Percentiles rank a stretch among this genome's conserved stretches.
These are phyloP conservation scores for Xylariomycetidae sp. DNA, from an alignment of 2,329 filamentous ascomycete genomes.

Conservation along the genomic window DNA sequence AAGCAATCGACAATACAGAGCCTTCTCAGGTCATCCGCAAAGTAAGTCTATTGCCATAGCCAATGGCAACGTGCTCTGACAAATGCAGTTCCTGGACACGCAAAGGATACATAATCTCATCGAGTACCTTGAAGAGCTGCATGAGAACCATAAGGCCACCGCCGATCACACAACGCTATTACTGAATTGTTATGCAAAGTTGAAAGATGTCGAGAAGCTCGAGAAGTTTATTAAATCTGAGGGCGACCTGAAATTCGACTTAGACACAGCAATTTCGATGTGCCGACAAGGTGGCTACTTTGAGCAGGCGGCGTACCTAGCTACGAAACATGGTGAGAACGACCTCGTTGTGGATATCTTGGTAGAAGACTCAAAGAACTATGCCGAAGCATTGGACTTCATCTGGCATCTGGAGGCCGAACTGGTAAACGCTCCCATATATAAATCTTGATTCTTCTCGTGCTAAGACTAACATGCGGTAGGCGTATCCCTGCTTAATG, in stretches of 20 bases:
- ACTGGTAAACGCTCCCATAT: slow-evolving; percentile 32
- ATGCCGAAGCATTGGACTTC: slow-evolving; percentile 82
- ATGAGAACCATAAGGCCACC: slow-evolving; percentile 89
- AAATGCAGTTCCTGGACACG: slow-evolving; percentile 84
- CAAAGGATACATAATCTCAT: slow-evolving; percentile 97
- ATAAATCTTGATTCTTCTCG: no score
- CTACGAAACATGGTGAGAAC: slow-evolving; percentile 88
- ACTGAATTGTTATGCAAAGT: slow-evolving; percentile 94
- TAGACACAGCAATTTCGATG: slow-evolving; percentile 96
- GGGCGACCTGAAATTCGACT: slow-evolving; percentile 89
- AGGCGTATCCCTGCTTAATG: slow-evolving; percentile 86
- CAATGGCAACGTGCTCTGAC: no score
- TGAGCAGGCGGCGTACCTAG: slow-evolving; percentile 92
- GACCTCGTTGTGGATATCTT: slow-evolving; percentile 93
- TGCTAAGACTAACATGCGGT: slow-evolving; percentile 8
- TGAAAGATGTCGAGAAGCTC: slow-evolving; percentile 94
- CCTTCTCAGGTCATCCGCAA: slow-evolving; percentile 95
- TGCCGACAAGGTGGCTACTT: slow-evolving; percentile 95
- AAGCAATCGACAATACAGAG: slow-evolving; percentile 92
- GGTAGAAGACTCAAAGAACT: slow-evolving; percentile 91
- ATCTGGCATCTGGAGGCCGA: slow-evolving; percentile 84
- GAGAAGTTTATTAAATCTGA: slow-evolving; percentile 96
- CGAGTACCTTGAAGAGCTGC: slow-evolving; percentile 92
- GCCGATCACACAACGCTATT: slow-evolving; percentile 92
- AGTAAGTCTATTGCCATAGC: no score